Evolutionary conservation across 768 basidiomycete species (phyloP).

Genomic region (Trichaptum fuscoviolaceum): DNA sequence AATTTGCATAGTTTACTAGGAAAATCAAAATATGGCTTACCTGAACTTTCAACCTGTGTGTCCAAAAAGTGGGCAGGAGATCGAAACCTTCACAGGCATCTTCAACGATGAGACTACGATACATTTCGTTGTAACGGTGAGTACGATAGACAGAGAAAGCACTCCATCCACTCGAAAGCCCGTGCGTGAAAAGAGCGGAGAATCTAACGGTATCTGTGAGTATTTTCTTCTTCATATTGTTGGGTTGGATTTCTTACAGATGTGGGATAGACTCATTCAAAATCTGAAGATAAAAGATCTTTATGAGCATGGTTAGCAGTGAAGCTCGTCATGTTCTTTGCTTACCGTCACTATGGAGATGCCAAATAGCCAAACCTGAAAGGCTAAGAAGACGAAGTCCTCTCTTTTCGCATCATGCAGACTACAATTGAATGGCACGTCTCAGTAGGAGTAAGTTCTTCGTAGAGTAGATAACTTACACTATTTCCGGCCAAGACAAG

Average conservation of each 20-base stretch:
- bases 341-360: constrained; percentile 43
- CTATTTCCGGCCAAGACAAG: not conserved
- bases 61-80: constrained; percentile 41
- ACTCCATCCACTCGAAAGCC: constrained; percentile 43
- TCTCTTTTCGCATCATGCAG: constrained; percentile 41
- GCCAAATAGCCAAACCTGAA: constrained; percentile 44
- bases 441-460: not conserved
- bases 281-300: constrained; percentile 27
- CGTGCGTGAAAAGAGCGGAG: constrained; percentile 41
- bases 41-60: constrained; percentile 20
- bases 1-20: not conserved
- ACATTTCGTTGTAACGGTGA: constrained; percentile 26
- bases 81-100: constrained; percentile 36
- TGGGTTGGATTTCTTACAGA: constrained; percentile 28
- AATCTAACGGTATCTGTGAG: constrained; percentile 26
- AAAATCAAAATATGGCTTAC: not conserved
- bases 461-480: not conserved
- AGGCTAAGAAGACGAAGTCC: constrained; percentile 40
- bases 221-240: not conserved
- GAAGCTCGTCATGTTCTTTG: constrained; percentile 1
- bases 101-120: constrained; percentile 29
- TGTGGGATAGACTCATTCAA: constrained; percentile 49
- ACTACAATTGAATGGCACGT: constrained; percentile 20
- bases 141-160: constrained; percentile 36
- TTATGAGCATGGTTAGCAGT: constrained; percentile 3